Evolutionary conservation across 441 rosid genomes (phyloP), one percentile per base, ranked within the genome.

Genomic region (Dalechampia spathulata): DNA sequence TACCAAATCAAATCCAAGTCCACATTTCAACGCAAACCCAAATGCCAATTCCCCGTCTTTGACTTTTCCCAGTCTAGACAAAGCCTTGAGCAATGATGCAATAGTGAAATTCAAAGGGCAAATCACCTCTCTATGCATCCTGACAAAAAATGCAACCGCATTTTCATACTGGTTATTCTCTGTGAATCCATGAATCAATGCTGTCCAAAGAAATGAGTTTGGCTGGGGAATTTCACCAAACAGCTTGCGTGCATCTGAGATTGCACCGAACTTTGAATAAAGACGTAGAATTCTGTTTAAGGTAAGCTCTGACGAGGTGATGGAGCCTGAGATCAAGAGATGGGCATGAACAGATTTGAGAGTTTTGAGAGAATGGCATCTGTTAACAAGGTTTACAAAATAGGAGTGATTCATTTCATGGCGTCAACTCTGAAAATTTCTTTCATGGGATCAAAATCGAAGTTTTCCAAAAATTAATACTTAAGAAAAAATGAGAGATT

Each of bases 201-300:
- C 49, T 12, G 76, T 67, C 72, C 78, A 70, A 0, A 70, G 53
- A 67, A 65, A 72, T 15, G 74, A 25, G 45, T 70, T 67, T 55
- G 67, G 55, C 37, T 60, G 30, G 17, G 65, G 69, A 46, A 67
- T 64, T 69, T 39, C 64, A 59, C 70, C 71, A 23, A 67, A 64
- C 70, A 69, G 36, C n/a, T 46, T 64, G 46, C 34, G 64, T 7
- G 72, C 80, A 6, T 23, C 8, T 28, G 45, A 23, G n/a, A 49
- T 26, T 32, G 55, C 48, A 32, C 72, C 64, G 22, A 67, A 65
- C 2, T 59, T 55, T 0, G 49, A 49, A 40, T 67, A 59, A 0
- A 51, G 30, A 7, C 75, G 54, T 0, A 73, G 53, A 14, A 70
- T 38, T 39, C 62, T 63, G 75, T 76, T 73, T 22, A 76, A 41